Evolutionary conservation across 108 stramenopile species (phyloP), one percentile per base, ranked within the genome.

Genomic region (Schizochytrium sp.): DNA sequence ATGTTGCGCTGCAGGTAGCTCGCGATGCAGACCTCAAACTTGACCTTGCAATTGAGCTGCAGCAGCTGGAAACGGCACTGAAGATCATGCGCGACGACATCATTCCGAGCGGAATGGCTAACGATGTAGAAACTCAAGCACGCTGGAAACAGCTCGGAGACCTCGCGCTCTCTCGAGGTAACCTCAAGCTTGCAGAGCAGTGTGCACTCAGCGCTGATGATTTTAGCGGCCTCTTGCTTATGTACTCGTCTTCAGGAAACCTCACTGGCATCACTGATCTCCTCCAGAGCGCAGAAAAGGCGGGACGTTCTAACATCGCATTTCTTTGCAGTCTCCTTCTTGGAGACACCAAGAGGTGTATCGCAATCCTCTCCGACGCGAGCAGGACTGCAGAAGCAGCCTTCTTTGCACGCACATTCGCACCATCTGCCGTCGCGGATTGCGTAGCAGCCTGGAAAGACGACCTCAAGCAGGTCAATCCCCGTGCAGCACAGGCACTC

Each of bases 71-170:
- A 5, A 88, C 94, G 59, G 98, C 98, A 0, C 95, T 95, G 58
- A 89, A 92, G 50, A 94, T 98, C 58, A 93, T 98, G 89, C 89
- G 92, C 41, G 95, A 95, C 72, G 88, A 89, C 5, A 61, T 89
- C 17, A 72, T 64, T 44, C 47, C 88, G 7, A 56, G 40, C 88
- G 61, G 55, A 0, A 61, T 17, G 46, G 96, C 94, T 87, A 97
- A 98, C 90, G 95, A 94, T 47, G 97, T 96, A 0, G 99, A 99
- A 58, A 95, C 97, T 19, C 94, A 96, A 93, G 90, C 95, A n/a
- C 97, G 98, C 89, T 99, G 99, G 99, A 97, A 98, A 90, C 96
- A 96, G 56, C 95, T 99, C 47, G 97, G 96, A 56, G 99, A 99
- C 93, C 95, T 98, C 38, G 99, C 99, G 19, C 95, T 99, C 56